phyloP scores from a whole-genome alignment of 257 asterid species.

The Knoxia roxburghii region DNA sequence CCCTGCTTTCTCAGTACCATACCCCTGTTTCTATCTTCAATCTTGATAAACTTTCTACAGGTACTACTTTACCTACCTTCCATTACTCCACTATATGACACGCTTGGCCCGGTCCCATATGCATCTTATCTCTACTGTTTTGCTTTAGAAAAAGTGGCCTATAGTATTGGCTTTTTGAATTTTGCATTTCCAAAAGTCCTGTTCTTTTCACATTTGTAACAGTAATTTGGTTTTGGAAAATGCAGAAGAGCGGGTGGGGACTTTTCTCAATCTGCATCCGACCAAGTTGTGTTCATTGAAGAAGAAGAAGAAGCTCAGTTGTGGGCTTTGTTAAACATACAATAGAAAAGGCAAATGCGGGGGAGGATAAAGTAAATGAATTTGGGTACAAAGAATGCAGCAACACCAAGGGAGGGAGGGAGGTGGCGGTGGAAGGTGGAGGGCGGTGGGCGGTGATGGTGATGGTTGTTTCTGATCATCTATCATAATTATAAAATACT shows the following conservation, averaged over 20 bases:
- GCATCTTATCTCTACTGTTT: slow-evolving; percentile 2
- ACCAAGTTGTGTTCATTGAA: slow-evolving; percentile 34
- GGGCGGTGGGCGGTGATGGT: too few species aligned
- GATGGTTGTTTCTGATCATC: too few species aligned
- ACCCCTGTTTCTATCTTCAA: too few species aligned
- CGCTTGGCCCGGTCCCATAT: slow-evolving; percentile 9
- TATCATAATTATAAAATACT: too few species aligned
- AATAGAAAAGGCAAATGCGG: too few species aligned
- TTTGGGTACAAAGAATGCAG: too few species aligned
- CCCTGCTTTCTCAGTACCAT: background rate
- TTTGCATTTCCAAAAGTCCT: too few species aligned
- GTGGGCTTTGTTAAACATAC: too few species aligned
- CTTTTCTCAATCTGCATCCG: slow-evolving; percentile 50
- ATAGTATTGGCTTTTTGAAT: background rate
- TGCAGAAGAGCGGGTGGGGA: slow-evolving; percentile 56
- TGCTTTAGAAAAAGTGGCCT: slow-evolving; percentile 8
- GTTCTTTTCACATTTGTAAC: too few species aligned
- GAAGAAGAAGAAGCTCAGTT: background rate
- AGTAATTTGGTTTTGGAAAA: background rate
- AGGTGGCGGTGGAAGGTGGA: too few species aligned
- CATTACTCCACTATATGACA: slow-evolving; percentile 1
- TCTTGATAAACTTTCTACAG: background rate
- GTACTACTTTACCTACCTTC: background rate
- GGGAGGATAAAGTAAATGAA: too few species aligned
- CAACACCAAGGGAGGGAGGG: too few species aligned